Conservation (phyloP, 257 asterid genomes). For the Orobanche coerulescens region DNA sequence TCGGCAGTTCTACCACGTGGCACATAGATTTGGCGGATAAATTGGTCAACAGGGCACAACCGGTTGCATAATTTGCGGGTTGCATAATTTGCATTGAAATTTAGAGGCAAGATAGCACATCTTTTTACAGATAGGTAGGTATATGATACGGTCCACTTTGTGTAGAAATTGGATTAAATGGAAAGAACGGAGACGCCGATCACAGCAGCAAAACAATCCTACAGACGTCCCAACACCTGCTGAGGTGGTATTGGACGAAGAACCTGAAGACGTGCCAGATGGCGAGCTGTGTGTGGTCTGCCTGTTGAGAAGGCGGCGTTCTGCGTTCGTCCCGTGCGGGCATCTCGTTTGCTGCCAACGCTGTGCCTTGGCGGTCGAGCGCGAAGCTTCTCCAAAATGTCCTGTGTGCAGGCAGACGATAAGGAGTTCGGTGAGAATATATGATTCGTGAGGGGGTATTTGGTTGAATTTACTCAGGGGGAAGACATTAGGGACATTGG, state of each 20-base stretch:
- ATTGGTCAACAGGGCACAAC: too few species aligned
- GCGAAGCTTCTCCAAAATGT: constrained; percentile 61
- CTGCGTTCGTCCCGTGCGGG: constrained; percentile 91
- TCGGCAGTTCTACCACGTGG: too few species aligned
- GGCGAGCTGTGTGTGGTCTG: constrained; percentile 88
- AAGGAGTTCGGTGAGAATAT: constrained; percentile 58
- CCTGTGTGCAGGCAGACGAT: constrained; percentile 87
- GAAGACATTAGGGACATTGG: too few species aligned
- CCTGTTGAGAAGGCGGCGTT: constrained; percentile 63
- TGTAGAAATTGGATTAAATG: constrained; percentile 74
- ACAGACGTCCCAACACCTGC: constrained; percentile 21
- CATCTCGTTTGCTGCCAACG: constrained; percentile 86
- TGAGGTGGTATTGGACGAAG: constrained; percentile 51
- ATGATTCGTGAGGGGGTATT: constrained; percentile 56
- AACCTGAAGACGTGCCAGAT: constrained; percentile 51
- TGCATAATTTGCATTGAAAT: not conserved
- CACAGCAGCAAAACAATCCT: constrained; percentile 34
- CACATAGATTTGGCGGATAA: too few species aligned
- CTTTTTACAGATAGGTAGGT: not conserved
- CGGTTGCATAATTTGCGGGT: too few species aligned
- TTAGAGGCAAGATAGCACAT: not conserved
- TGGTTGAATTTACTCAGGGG: too few species aligned
- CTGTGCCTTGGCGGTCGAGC: constrained; percentile 69
- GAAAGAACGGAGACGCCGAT: constrained; percentile 61
- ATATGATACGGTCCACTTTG: not conserved